These are phyloP conservation scores for Radiomyces spectabilis DNA, from an alignment of 192 early-diverging fungal genomes.

Conservation along the genomic window DNA sequence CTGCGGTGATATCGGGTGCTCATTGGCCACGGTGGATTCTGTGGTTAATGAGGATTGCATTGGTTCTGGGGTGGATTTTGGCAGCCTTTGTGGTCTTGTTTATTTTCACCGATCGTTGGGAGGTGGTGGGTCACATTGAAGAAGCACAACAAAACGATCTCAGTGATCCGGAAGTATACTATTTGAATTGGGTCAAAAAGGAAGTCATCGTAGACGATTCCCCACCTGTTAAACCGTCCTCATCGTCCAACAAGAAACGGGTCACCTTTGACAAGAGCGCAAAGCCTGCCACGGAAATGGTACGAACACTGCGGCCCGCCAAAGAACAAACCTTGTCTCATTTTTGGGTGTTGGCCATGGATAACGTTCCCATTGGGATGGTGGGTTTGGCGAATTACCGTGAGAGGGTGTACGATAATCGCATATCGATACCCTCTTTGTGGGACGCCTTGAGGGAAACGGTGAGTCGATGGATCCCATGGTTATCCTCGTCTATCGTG, in stretches of 20 bases:
- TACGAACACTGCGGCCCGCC: not conserved
- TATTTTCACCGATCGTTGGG: slow-evolving; percentile 10
- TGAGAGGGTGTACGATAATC: slow-evolving; percentile 5
- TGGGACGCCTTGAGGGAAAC: too few species aligned
- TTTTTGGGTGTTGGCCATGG: slow-evolving; percentile 28
- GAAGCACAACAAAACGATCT: slow-evolving; percentile 14
- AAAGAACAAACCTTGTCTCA: slow-evolving; percentile 9
- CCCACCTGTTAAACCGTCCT: too few species aligned
- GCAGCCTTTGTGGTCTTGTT: slow-evolving; percentile 14
- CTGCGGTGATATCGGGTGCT: not conserved
- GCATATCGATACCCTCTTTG: too few species aligned
- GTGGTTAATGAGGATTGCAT: not conserved
- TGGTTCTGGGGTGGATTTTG: slow-evolving; percentile 4
- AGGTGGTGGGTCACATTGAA: slow-evolving; percentile 10
- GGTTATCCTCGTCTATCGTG: too few species aligned
- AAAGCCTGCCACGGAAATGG: slow-evolving; percentile 8
- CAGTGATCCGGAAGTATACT: slow-evolving; percentile 18
- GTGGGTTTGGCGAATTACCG: slow-evolving; percentile 16
- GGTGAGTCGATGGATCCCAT: too few species aligned
- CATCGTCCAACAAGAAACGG: slow-evolving; percentile 5
- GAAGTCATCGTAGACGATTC: slow-evolving; percentile 9
- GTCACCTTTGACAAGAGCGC: slow-evolving; percentile 13
- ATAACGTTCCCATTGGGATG: slow-evolving; percentile 15
- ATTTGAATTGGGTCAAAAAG: slow-evolving; percentile 14
- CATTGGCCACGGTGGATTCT: not conserved